Conservation (phyloP, 148 eudicot species). For the Persicaria maculosa region DNA sequence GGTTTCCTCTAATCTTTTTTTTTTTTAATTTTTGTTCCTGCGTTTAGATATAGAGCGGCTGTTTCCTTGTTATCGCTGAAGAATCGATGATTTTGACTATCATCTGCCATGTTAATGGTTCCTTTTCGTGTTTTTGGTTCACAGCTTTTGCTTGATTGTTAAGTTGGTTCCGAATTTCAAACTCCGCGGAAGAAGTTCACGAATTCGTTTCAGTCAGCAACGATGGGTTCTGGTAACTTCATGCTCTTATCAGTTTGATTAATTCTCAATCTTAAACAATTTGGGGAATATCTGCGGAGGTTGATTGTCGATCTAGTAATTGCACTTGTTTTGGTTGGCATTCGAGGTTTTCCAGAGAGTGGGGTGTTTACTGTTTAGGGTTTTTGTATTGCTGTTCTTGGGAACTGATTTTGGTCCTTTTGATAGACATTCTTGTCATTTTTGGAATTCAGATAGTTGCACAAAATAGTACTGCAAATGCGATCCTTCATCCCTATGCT, state of each 20-base stretch:
- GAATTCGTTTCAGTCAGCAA: not conserved
- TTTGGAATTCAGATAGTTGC: too few relatives aligned
- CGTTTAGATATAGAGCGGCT: not conserved
- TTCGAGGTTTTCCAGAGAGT: not conserved
- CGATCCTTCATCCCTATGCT: not conserved
- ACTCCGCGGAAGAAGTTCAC: not conserved
- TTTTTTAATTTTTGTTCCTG: not conserved
- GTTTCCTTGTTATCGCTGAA: not conserved
- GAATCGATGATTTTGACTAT: not conserved
- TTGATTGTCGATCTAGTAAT: not conserved
- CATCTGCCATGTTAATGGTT: not conserved
- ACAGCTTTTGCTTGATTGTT: constrained; percentile 3
- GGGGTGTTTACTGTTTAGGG: not conserved
- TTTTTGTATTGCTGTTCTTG: too few relatives aligned
- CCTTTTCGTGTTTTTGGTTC: not conserved
- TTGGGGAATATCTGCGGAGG: not conserved
- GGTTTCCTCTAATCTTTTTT: not conserved
- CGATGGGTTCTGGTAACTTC: constrained; percentile 1
- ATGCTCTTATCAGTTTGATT: not conserved
- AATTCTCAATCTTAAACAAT: not conserved
- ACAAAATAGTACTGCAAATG: too few relatives aligned
- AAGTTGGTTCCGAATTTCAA: not conserved
- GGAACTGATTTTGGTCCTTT: too few relatives aligned
- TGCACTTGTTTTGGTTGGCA: not conserved
- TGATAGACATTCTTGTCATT: too few relatives aligned